Percentiles rank a stretch among this genome's conserved stretches.
phyloP scores from a whole-genome alignment of 306 rosid species.

The Lagenaria siceraria region DNA sequence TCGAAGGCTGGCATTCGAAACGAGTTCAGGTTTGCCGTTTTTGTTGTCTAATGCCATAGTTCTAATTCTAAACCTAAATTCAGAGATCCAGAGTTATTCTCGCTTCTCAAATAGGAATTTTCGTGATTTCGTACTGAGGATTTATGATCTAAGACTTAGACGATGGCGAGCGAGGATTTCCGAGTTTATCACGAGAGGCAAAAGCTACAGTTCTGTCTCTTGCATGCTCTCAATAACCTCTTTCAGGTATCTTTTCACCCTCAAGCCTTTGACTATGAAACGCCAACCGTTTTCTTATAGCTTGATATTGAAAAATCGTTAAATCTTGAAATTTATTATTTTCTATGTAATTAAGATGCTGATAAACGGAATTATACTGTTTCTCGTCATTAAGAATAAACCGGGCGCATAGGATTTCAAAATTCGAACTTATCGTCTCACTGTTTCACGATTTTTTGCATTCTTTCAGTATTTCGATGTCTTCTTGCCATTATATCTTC shows the following conservation, averaged over 20 bases:
- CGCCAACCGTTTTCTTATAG: background rate
- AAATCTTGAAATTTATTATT: background rate
- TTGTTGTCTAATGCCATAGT: background rate
- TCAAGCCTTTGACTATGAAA: background rate
- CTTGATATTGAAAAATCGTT: background rate
- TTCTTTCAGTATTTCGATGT: background rate
- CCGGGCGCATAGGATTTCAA: background rate
- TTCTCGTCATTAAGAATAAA: background rate
- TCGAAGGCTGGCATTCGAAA: background rate
- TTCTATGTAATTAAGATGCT: background rate
- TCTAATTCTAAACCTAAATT: background rate
- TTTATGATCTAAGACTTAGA: background rate
- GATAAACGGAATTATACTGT: background rate
- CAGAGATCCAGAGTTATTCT: background rate
- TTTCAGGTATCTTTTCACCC: constrained; percentile 52
- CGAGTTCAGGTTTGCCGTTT: background rate
- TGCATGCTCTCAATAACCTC: constrained; percentile 75
- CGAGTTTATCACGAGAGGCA: constrained; percentile 77
- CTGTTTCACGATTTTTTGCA: background rate
- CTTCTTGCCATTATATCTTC: background rate
- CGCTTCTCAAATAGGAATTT: background rate
- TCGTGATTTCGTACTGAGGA: background rate
- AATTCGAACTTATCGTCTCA: background rate
- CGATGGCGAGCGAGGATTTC: constrained; percentile 35
- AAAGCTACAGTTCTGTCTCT: constrained; percentile 69